Evolutionary conservation across 1,139 yeast species (phyloP).

Genomic region (Candida tetrigidarum): DNA sequence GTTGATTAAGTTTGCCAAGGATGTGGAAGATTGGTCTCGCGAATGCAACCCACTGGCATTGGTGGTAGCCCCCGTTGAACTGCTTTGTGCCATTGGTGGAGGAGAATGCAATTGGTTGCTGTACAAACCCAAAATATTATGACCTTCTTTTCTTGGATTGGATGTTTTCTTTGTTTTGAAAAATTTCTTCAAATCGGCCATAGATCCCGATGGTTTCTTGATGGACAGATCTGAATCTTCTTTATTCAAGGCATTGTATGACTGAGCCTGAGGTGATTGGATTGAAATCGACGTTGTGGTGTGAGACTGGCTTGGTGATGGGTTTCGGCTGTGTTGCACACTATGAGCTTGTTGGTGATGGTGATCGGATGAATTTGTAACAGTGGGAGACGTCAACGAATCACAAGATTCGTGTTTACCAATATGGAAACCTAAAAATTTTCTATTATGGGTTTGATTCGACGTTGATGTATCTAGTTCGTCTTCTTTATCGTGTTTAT

Average conservation of each 20-base stretch:
- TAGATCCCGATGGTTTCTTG: conserved; percentile 37
- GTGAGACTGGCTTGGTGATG: conserved; percentile 12
- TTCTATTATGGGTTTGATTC: conserved; percentile 37
- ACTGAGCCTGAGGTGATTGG: conserved; percentile 21
- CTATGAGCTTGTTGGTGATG: conserved; percentile 22
- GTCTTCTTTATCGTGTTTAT: conserved; percentile 28
- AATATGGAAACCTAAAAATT: conserved; percentile 41
- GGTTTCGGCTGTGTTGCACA: conserved; percentile 3
- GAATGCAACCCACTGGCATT: conserved; percentile 22
- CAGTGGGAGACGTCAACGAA: conserved; percentile 36
- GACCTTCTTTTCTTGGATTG: conserved; percentile 19
- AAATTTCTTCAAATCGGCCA: conserved; percentile 46
- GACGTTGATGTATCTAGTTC: conserved; percentile 38
- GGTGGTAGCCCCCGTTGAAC: conserved; percentile 1
- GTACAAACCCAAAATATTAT: conserved; percentile 21
- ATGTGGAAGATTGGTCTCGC: conserved; percentile 44
- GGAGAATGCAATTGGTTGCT: conserved; percentile 36
- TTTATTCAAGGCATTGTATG: conserved; percentile 19
- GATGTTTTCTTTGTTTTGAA: conserved; percentile 41
- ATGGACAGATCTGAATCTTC: conserved; percentile 37
- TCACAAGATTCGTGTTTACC: conserved; percentile 46
- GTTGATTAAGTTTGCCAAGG: conserved; percentile 48
- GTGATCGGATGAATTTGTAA: conserved; percentile 31
- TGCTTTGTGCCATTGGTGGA: conserved; percentile 23
- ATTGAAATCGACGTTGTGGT: conserved; percentile 9